Evolutionary conservation across 2,329 filamentous ascomycete genomes (phyloP).

Genomic region (Penicillium sp.): DNA sequence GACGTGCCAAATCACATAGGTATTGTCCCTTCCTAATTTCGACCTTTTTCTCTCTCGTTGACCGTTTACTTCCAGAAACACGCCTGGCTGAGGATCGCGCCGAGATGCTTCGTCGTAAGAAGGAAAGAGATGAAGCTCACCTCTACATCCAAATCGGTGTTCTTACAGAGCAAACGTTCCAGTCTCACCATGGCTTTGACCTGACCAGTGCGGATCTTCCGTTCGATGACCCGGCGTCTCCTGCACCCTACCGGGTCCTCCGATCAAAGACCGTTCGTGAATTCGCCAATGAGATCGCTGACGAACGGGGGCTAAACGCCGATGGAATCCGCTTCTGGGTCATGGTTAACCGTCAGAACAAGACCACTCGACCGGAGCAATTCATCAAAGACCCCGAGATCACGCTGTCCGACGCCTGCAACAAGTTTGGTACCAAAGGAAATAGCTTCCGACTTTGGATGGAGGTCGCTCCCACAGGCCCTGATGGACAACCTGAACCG

Average conservation of each 20-base stretch:
- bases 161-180: constrained; percentile 75
- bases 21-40: constrained; percentile 38
- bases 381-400: constrained; percentile 72
- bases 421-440: constrained; percentile 63
- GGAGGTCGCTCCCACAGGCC: constrained; percentile 65
- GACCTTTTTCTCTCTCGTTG: neutral
- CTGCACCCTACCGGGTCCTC: constrained; percentile 66
- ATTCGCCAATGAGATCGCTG: constrained; percentile 63
- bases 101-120: constrained; percentile 66
- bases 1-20: constrained; percentile 78
- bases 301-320: constrained; percentile 62
- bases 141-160: constrained; percentile 82
- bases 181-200: constrained; percentile 75
- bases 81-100: constrained; percentile 77
- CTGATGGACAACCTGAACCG: constrained; percentile 59
- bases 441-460: constrained; percentile 74
- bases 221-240: constrained; percentile 60
- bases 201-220: constrained; percentile 63
- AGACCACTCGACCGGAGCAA: constrained; percentile 85
- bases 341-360: constrained; percentile 98
- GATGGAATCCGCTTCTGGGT: constrained; percentile 78
- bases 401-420: constrained; percentile 68
- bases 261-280: constrained; percentile 70
- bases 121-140: constrained; percentile 90
- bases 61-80: constrained; percentile 48